Conservation (phyloP, 1,139 yeast genomes). For the Eremothecium coryli region DNA sequence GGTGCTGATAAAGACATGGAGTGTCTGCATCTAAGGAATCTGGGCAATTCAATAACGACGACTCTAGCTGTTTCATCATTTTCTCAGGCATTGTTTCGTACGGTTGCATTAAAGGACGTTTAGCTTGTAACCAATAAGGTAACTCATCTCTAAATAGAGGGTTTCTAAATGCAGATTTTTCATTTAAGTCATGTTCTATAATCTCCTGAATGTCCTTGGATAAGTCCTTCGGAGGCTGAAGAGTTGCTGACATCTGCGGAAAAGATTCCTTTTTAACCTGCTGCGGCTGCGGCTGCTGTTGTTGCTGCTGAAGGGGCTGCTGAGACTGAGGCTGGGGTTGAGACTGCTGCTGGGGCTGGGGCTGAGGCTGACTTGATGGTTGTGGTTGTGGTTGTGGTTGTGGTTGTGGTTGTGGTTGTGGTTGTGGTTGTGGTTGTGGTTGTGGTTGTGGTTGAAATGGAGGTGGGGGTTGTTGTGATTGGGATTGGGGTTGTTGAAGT, state of each 20-base stretch:
- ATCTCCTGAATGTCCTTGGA: slow-evolving; percentile 24
- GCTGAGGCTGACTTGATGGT: too few species aligned
- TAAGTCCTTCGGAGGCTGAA: slow-evolving; percentile 20
- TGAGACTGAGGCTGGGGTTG: too few species aligned
- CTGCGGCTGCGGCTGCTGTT: background rate
- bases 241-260: slow-evolving; percentile 4
- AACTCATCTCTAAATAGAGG: slow-evolving; percentile 27
- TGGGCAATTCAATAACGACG: slow-evolving; percentile 78
- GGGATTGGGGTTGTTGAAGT: background rate
- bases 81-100: slow-evolving; percentile 25
- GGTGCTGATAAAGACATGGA: slow-evolving; percentile 75
- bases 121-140: slow-evolving; percentile 26
- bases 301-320: slow-evolving; percentile 2
- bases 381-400: background rate
- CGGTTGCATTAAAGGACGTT: slow-evolving; percentile 26
- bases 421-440: background rate
- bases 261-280: slow-evolving; percentile 5
- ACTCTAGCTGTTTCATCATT: slow-evolving; percentile 42
- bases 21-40: slow-evolving; percentile 86
- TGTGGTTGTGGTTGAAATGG: background rate
- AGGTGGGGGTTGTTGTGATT: background rate
- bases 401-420: slow-evolving; percentile 1
- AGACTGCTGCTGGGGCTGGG: too few species aligned
- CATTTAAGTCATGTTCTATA: slow-evolving; percentile 20
- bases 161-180: slow-evolving; percentile 24